Evolutionary conservation across 106 monocot genomes (phyloP), one percentile per base, ranked within the genome.

Genomic region (Alisma plantagoaquatica): DNA sequence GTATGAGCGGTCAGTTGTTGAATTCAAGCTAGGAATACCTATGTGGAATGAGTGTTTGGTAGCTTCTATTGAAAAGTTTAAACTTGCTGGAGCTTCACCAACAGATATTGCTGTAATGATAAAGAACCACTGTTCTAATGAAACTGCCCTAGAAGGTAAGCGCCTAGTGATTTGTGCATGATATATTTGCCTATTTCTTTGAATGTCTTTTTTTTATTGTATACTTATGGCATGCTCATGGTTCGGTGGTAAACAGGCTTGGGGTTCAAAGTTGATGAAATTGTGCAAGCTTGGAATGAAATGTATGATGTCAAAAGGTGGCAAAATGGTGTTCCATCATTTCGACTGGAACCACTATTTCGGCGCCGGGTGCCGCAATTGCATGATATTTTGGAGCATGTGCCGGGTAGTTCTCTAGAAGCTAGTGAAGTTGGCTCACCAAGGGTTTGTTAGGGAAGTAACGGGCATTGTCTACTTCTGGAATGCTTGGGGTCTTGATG

Each of bases 201-300:
- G n/a, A 14, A 5, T 20, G 46, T 2, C 16, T 46, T 6, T 46
- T 19, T 46, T 9, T 17, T 14, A 46, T 46, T 46, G 7, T 14
- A 7, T 20, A 46, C 46, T 5, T 46, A 5, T 46, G n/a, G 6
- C 18, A 50, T 24, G 19, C 24, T 55, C 52, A 41, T 51, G 10
- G 25, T 52, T 20, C 3, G 27, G 8, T 41, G n/a, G n/a, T n/a
- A n/a, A n/a, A n/a, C 61, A 92, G 92, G 92, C 10, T 52, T 92
- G 50, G 61, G 73, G 23, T 92, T 92, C 70, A 92, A 92, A 48
- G 74, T 92, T 52, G 76, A 92, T 41, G 86, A 92, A 55, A 92
- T 92, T 63, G 76, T 92, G 59, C 86, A 86, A 46, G 92, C 92
- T 27, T 86, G 86, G 92, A 78, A 92, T 82, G 92, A 92, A 57